Evolutionary conservation across 768 basidiomycete genomes (phyloP).

Genomic region (Sporobolomyces phaffii): DNA sequence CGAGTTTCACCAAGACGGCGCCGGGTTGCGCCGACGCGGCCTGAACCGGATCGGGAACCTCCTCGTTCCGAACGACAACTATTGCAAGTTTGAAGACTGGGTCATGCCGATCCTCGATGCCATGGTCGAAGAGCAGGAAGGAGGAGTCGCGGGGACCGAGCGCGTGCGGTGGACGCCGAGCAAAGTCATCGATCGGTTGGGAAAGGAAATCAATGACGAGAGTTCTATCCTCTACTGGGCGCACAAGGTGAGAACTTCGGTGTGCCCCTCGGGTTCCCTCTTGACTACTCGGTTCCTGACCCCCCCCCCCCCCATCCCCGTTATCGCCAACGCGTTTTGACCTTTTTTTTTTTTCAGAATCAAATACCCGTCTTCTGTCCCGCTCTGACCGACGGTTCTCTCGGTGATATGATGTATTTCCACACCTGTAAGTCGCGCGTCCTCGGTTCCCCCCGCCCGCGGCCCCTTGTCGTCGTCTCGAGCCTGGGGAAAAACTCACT

Average conservation of each 20-base stretch:
- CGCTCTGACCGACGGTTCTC: slow-evolving; percentile 91
- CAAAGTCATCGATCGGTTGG: slow-evolving; percentile 81
- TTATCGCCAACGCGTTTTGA: no score
- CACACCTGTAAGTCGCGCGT: slow-evolving; percentile 76
- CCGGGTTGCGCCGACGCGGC: slow-evolving; percentile 75
- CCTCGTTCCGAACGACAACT: slow-evolving; percentile 94
- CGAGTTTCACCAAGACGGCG: slow-evolving; percentile 78
- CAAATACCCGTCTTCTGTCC: slow-evolving; percentile 98
- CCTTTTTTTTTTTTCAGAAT: no score
- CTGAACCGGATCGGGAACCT: slow-evolving; percentile 97
- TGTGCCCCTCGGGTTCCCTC: background rate
- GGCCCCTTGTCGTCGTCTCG: no score
- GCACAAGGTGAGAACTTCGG: slow-evolving; percentile 70
- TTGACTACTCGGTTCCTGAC: no score
- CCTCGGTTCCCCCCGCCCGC: no score
- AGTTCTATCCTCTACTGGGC: slow-evolving; percentile 99
- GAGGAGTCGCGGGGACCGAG: slow-evolving; percentile 44
- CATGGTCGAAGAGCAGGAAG: slow-evolving; percentile 82
- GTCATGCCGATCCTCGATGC: slow-evolving; percentile 83
- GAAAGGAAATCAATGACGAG: slow-evolving; percentile 94
- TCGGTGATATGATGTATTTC: slow-evolving; percentile 99
- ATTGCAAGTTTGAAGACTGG: slow-evolving; percentile 99
- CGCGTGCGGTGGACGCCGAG: slow-evolving; percentile 86
- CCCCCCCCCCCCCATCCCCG: no score
- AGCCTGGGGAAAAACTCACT: no score